These are phyloP conservation scores for Galerina sulciceps DNA, from an alignment of 768 basidiomycete genomes.

Conservation along the genomic window DNA sequence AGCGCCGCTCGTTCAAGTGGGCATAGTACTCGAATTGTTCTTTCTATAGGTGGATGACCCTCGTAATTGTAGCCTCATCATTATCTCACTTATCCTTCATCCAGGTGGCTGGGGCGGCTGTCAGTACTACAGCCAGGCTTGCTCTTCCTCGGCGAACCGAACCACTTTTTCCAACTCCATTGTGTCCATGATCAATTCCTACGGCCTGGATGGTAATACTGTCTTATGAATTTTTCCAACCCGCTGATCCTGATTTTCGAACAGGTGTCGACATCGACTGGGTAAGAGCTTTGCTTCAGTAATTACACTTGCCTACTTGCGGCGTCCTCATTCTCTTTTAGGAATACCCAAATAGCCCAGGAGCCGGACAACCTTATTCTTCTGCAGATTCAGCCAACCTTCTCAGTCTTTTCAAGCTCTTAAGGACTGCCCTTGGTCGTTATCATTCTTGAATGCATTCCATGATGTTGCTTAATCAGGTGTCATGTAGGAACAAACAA, in stretches of 20 bases:
- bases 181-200: conserved; percentile 55
- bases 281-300: conserved; percentile 30
- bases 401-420: conserved; percentile 58
- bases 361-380: conserved; percentile 65
- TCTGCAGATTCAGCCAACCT: conserved; percentile 68
- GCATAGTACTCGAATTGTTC: conserved; percentile 64
- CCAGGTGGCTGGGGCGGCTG: conserved; percentile 76
- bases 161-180: conserved; percentile 61
- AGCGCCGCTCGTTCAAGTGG: conserved; percentile 57
- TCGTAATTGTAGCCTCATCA: conserved; percentile 2
- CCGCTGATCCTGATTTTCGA: conserved; percentile 48
- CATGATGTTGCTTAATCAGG: background rate
- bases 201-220: conserved; percentile 67
- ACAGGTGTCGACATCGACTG: conserved; percentile 56
- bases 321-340: conserved; percentile 21
- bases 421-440: conserved; percentile 59
- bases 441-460: background rate
- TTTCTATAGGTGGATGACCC: conserved; percentile 61
- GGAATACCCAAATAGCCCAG: conserved; percentile 76
- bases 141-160: conserved; percentile 53
- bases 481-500: conserved; percentile 45
- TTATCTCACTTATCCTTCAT: conserved; percentile 2
- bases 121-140: conserved; percentile 64
- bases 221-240: conserved; percentile 3
- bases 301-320: background rate